Base-by-base conservation (phyloP, 2,329 filamentous ascomycete species). In the Podosphaera aphanis region DNA sequence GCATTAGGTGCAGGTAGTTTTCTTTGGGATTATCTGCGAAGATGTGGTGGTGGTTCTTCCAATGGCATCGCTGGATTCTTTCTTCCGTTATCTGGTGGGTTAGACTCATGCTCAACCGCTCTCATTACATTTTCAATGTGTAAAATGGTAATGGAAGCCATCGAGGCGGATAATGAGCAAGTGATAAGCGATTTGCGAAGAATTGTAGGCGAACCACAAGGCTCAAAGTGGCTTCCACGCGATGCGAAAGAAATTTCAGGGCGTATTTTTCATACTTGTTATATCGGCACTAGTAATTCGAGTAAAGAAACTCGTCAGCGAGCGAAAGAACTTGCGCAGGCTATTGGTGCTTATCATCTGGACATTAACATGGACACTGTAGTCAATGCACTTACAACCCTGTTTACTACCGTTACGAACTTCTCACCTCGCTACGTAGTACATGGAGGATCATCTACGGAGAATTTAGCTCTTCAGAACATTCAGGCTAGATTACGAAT, bases 281-380 rank as follows among this genome's bases (percentile, higher is more conserved):
- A 75, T 60, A 79, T 83, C 74, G 81, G 79, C 10, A 85, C 38
- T 42, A 48, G 48, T 15, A 46, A 48, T 33, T 41, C 20, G 21
- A 74, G 70, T 20, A 62, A 64, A 37, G 78, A 83, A 51, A 57
- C 54, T 7, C 64, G 81, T 8, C 64, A 68, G 41, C 66, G 83
- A 23, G 78, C 83, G 1, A 70, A 71, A 55, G 65, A 70, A 0
- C 66, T 88, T 0, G 59, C 69, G 3, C 55, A 64, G 3, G 66
- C 64, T 3, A 83, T 88, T 45, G 82, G 81, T 2, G 66, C 71
- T 15, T 77, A 84, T 55, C 83, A 90, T 56, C 66, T 73, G 3
- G 71, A 86, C 55, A 64, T 84, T 39, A 73, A 84, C n/a, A 51
- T 53, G 16, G 53, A 55, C 36, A 37, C 29, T 5, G 47, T 52